These are phyloP conservation scores for Phialophora tarda DNA, from an alignment of 2,329 filamentous ascomycete species.

Conservation along the genomic window DNA sequence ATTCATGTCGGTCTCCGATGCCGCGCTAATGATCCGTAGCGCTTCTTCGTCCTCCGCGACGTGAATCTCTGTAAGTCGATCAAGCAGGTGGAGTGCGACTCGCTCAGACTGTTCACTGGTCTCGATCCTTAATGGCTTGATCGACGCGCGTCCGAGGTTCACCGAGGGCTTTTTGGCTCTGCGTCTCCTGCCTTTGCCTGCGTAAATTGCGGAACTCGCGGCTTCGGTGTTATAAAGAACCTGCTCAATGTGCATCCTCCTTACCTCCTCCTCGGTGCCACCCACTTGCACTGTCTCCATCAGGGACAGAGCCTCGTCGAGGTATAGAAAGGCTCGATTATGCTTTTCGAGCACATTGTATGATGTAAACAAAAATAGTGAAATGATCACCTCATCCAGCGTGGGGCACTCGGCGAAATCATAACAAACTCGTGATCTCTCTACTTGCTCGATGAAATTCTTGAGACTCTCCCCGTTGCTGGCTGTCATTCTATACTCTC, in stretches of 20 bases:
- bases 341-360: slow-evolving; percentile 27
- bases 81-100: slow-evolving; percentile 19
- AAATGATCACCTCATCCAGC: slow-evolving; percentile 21
- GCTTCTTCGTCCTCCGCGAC: slow-evolving; percentile 16
- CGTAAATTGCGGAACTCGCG: slow-evolving; percentile 22
- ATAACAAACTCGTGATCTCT: slow-evolving; percentile 19
- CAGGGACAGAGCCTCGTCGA: slow-evolving; percentile 23
- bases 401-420: slow-evolving; percentile 23
- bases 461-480: background rate
- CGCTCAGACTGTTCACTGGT: slow-evolving; percentile 9
- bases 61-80: slow-evolving; percentile 25
- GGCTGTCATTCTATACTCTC: slow-evolving; percentile 19
- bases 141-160: background rate
- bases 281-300: slow-evolving; percentile 8
- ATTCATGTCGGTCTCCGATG: slow-evolving; percentile 15
- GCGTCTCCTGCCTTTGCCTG: background rate
- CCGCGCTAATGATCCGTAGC: slow-evolving; percentile 10
- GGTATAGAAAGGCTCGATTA: slow-evolving; percentile 23
- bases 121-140: background rate
- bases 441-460: slow-evolving; percentile 14
- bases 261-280: slow-evolving; percentile 2
- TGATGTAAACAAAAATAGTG: slow-evolving; percentile 22
- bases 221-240: slow-evolving; percentile 28
- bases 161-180: background rate
- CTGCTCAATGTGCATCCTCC: slow-evolving; percentile 18